Conservation (phyloP, 2,329 filamentous ascomycete species). For the Penicillium sp. region DNA sequence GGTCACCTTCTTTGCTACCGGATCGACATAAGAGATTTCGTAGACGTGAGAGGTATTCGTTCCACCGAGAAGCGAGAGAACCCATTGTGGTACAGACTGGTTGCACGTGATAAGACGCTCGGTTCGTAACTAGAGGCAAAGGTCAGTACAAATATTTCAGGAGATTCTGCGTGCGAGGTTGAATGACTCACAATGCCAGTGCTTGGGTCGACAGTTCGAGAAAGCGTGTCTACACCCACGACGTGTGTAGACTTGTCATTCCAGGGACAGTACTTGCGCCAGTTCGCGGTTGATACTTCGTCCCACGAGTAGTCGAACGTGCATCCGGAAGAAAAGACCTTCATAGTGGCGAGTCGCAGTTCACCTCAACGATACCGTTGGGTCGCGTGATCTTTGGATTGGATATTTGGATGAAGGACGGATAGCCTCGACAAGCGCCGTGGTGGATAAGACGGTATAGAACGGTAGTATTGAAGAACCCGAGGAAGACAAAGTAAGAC, state of each 20-base stretch:
- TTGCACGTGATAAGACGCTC: conserved; percentile 60
- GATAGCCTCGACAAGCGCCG: neutral
- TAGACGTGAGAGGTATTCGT: conserved; percentile 83
- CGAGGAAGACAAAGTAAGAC: neutral
- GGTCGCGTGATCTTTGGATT: neutral
- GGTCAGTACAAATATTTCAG: conserved; percentile 10
- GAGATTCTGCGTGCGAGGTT: neutral
- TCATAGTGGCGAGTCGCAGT: conserved; percentile 59
- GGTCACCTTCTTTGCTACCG: conserved; percentile 76
- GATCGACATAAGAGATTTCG: conserved; percentile 94
- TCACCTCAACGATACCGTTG: neutral
- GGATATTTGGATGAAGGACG: neutral
- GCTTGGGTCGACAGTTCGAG: conserved; percentile 61
- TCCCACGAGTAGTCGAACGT: conserved; percentile 99
- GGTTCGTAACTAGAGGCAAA: conserved; percentile 57
- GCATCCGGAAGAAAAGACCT: conserved; percentile 86
- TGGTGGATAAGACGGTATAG: neutral
- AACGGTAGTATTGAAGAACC: neutral
- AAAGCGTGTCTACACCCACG: conserved; percentile 88
- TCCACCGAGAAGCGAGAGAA: conserved; percentile 74
- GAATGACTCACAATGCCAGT: conserved; percentile 62
- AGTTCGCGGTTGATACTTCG: conserved; percentile 95
- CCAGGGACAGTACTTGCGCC: conserved; percentile 98
- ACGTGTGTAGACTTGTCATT: conserved; percentile 98
- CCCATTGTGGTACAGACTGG: conserved; percentile 50